Conservation (phyloP, 2,329 filamentous ascomycete genomes). For the Clonostachys rosea region DNA sequence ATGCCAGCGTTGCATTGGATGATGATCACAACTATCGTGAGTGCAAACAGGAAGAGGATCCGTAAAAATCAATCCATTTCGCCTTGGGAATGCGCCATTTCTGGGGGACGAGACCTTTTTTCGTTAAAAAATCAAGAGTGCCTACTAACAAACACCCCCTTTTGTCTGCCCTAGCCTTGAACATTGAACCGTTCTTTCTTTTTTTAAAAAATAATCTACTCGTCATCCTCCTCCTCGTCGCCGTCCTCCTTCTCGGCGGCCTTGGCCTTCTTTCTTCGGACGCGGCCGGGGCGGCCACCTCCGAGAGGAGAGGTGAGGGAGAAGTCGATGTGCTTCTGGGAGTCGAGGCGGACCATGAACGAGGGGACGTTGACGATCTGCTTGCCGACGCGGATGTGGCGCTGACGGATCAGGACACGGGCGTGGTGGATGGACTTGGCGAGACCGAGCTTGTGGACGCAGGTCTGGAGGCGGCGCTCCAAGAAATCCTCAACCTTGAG, state of each 20-base stretch:
- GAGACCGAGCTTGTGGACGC: slow-evolving; percentile 99
- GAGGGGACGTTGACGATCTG: slow-evolving; percentile 99
- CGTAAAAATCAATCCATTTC: too few relatives aligned
- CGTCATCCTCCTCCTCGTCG: slow-evolving; percentile 82
- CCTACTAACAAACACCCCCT: too few relatives aligned
- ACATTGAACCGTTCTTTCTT: slow-evolving; percentile 16
- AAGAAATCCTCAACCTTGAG: slow-evolving; percentile 99
- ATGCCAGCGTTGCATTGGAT: too few relatives aligned
- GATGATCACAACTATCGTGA: too few relatives aligned
- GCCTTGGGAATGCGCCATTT: too few relatives aligned
- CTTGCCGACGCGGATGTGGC: slow-evolving; percentile 99
- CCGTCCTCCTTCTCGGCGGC: slow-evolving; percentile 82
- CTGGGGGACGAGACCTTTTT: too few relatives aligned
- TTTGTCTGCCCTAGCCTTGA: slow-evolving; percentile 2
- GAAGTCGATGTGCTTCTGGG: slow-evolving; percentile 70
- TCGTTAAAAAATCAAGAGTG: too few relatives aligned
- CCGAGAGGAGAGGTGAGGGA: slow-evolving; percentile 13
- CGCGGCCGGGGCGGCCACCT: slow-evolving; percentile 84
- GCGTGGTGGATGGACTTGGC: slow-evolving; percentile 99
- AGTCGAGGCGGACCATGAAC: slow-evolving; percentile 99
- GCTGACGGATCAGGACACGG: slow-evolving; percentile 98
- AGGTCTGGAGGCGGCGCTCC: slow-evolving; percentile 99
- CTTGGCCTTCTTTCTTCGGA: slow-evolving; percentile 99
- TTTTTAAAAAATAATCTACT: slow-evolving; percentile 49
- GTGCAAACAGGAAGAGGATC: too few relatives aligned